Evolutionary conservation across 2,329 filamentous ascomycete genomes (phyloP), one percentile per base, ranked within the genome.

Genomic region (Teratosphaeria nubilosa): DNA sequence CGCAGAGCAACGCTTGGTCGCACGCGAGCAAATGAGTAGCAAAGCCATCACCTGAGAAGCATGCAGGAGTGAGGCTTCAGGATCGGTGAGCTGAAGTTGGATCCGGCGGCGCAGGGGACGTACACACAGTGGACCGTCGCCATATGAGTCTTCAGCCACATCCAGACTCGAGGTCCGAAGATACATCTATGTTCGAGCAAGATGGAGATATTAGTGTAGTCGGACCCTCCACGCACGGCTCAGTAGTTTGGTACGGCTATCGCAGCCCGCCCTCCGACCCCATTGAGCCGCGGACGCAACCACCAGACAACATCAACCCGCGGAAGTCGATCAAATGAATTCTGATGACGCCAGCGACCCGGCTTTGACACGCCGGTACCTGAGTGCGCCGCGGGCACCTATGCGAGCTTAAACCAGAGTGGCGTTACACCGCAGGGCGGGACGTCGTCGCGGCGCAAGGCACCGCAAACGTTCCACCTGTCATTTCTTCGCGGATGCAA

Each of bases 401-500:
- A 48, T 48, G 41, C 41, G n/a, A 48, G 41, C 16, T 22, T 48
- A 48, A 48, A 20, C 41, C 41, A 48, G 41, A 48, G 41, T 22
- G 41, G n/a, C 41, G 41, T 48, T 48, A 3, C 41, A 48, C 41
- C 41, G 41, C 41, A 48, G 41, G 16, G 41, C n/a, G 41, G 41
- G 11, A 48, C 16, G 10, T n/a, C 13, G 41, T 16, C 41, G 9
- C 5, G 41, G 16, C n/a, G 41, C 41, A 20, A 48, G 30, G 51
- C 20, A 48, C 41, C 41, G 41, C 41, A 22, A 48, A 16, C 53
- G 27, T 14, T 55, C 52, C 56, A 55, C 56, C 58, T 56, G 58
- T 59, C 58, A 56, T 53, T 5, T 30, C 22, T 59, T 54, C 57
- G 51, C 37, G 37, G 16, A 45, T 45, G 37, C 37, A 45, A 45